These are phyloP conservation scores for Takashimella tepidaria DNA, from an alignment of 1,284 basidiomycete species.

Conservation along the genomic window DNA sequence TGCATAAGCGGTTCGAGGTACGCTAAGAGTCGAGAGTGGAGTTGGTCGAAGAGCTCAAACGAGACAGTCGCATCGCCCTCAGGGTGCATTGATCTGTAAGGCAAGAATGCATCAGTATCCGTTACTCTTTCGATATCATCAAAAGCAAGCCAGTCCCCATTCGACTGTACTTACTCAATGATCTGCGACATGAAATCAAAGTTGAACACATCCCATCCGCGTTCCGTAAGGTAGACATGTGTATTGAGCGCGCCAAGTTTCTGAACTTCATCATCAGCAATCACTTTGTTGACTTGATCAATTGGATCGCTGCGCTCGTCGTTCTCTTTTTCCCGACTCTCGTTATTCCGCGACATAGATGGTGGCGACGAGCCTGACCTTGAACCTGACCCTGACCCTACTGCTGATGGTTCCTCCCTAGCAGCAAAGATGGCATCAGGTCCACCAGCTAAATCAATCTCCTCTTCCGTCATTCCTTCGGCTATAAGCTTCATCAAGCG, in stretches of 20 bases:
- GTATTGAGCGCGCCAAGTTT: not conserved
- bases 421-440: conserved; percentile 22
- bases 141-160: not conserved
- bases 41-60: conserved; percentile 11
- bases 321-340: not conserved
- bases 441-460: conserved; percentile 25
- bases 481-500: conserved; percentile 19
- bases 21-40: conserved; percentile 15
- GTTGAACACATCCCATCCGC: conserved; percentile 24
- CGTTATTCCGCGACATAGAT: not conserved
- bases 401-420: not conserved
- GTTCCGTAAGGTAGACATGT: not conserved
- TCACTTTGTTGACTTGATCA: not conserved
- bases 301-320: too few species aligned
- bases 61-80: conserved; percentile 7
- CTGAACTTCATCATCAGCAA: not conserved
- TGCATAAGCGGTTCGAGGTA: conserved; percentile 20
- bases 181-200: conserved; percentile 9
- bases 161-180: conserved; percentile 1
- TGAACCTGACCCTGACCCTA: not conserved
- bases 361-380: not conserved
- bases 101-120: too few species aligned
- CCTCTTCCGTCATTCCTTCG: conserved; percentile 22
- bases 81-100: not conserved
- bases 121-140: too few species aligned